Conservation (phyloP, 306 rosid genomes). For the Calophaca sinica region DNA sequence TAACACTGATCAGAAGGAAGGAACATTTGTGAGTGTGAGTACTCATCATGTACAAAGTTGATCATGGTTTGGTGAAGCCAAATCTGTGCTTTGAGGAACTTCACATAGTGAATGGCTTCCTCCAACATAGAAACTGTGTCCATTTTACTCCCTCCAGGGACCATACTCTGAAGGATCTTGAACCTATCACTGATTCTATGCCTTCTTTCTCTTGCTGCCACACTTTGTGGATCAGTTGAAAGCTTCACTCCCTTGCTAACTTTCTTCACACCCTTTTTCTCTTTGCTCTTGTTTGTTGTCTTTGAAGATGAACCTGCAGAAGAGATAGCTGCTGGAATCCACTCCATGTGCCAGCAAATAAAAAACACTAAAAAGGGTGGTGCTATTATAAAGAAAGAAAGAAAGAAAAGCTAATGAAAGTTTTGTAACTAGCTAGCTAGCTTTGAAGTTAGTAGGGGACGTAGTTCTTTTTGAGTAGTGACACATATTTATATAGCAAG, state of each 20-base stretch:
- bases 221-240: conserved; percentile 93
- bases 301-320: conserved; percentile 54
- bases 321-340: background rate
- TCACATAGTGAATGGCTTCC: conserved; percentile 84
- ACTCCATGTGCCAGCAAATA: conserved; percentile 57
- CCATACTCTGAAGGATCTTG: conserved; percentile 89
- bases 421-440: background rate
- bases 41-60: conserved; percentile 45
- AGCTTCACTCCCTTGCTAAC: conserved; percentile 61
- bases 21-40: background rate
- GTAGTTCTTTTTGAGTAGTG: background rate
- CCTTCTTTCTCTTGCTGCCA: conserved; percentile 89
- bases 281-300: conserved; percentile 31
- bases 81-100: conserved; percentile 83
- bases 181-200: conserved; percentile 90
- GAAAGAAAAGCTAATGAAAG: background rate
- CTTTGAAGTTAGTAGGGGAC: conserved; percentile 23
- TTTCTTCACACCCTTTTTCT: conserved; percentile 48
- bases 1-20: background rate
- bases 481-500: conserved; percentile 37
- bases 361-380: background rate
- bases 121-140: conserved; percentile 94
- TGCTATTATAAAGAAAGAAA: background rate
- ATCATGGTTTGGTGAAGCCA: conserved; percentile 86
- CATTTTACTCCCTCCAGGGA: conserved; percentile 90